Evolutionary conservation across 140 eudicot genomes (phyloP), one percentile per base, ranked within the genome.

Genomic region (Senecio squalidus): DNA sequence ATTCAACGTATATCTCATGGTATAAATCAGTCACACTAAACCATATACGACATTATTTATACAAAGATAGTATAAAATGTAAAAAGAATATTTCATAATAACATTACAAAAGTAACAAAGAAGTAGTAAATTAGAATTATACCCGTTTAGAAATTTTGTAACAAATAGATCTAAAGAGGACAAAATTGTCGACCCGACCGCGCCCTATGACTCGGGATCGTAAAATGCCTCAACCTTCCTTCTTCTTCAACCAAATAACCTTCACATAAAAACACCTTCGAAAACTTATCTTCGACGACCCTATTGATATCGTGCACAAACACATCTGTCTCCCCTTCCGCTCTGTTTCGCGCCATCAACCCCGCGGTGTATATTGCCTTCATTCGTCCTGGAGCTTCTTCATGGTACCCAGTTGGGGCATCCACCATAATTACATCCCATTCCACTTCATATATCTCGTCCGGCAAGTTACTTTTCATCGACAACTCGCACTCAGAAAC

Each of bases 371-470:
- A 86, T 1, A 86, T 84, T 10, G 93, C 95, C 23, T 51, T 74
- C 96, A 87, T 87, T 57, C 96, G 38, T 44, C 94, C 89, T 5
- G 90, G 94, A 10, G 89, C 94, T 51, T 46, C 89, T 0, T 80
- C 86, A 4, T 71, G 75, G 70, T 80, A 87, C 58, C 96, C 94
- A 3, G 89, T 84, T 8, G 96, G 96, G 11, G 96, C 96, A 40
- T 87, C 96, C 66, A 87, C 96, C 94, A 87, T 87, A 41, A 87
- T 80, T 66, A 78, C 40, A 50, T 87, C 96, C 96, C 96, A 87
- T 17, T 83, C 94, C 6, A 75, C 69, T 2, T 78, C 94, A 18
- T 87, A 87, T 4, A 87, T 56, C 40, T 83, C 94, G 9, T 11
- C 60, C 0, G 94, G 96, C n/a, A 87, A 66, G 47, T 55, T 36